phyloP scores from a whole-genome alignment of 148 eudicot species.

The Chenopodium album region DNA sequence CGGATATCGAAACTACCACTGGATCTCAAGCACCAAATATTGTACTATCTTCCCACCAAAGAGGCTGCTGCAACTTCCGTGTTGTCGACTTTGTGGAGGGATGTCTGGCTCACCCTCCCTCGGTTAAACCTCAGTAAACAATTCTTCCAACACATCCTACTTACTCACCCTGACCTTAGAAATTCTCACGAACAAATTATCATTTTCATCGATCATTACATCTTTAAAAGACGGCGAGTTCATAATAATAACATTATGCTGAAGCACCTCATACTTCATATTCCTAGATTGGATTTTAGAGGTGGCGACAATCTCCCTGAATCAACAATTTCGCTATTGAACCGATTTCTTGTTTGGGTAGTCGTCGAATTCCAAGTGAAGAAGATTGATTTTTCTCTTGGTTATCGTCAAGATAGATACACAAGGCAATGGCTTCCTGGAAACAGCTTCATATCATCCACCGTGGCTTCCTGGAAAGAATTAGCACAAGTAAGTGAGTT shows the following conservation, averaged over 20 bases:
- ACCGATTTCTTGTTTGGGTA: background rate
- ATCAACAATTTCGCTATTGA: background rate
- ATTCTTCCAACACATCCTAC: background rate
- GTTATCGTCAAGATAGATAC: background rate
- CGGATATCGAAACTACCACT: conserved; percentile 5
- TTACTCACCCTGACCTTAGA: background rate
- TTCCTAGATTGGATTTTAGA: background rate
- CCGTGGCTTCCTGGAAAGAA: background rate
- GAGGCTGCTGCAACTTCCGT: background rate
- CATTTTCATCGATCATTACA: background rate
- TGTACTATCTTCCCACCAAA: background rate
- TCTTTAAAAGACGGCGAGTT: background rate
- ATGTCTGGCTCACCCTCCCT: background rate
- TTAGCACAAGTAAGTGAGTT: background rate
- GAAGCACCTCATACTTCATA: background rate
- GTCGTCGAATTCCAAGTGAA: background rate
- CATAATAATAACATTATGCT: background rate
- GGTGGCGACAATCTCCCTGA: background rate
- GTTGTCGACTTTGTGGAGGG: background rate
- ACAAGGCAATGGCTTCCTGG: background rate
- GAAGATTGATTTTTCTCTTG: background rate
- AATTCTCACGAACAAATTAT: no score
- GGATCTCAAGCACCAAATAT: background rate
- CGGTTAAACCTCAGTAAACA: background rate
- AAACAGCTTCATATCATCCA: background rate